Conservation (phyloP, 495 filamentous ascomycete genomes). For the Melanomma pulvis-pyrius region DNA sequence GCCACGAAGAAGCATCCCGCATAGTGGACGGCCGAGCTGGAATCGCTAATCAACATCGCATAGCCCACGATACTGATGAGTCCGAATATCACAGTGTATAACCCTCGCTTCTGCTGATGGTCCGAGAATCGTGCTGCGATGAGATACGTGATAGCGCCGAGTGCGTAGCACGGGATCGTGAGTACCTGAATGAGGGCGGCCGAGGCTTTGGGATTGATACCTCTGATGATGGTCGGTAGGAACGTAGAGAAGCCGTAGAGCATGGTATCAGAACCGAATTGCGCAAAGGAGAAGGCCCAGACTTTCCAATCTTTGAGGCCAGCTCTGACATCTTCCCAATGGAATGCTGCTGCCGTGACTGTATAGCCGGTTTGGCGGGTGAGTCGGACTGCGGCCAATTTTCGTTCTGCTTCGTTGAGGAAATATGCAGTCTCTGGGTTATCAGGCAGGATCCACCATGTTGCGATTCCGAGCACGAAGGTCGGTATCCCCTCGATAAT, state of each 20-base stretch:
- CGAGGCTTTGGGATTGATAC: conserved; percentile 61
- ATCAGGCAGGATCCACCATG: conserved; percentile 68
- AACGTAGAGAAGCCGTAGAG: conserved; percentile 79
- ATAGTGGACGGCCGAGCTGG: conserved; percentile 66
- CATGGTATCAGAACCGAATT: conserved; percentile 73
- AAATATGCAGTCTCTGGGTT: conserved; percentile 53
- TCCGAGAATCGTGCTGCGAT: conserved; percentile 64
- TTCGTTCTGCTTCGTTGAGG: conserved; percentile 39
- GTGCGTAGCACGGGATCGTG: conserved; percentile 75
- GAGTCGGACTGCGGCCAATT: conserved; percentile 29
- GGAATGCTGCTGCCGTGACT: conserved; percentile 61
- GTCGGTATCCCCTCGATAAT: conserved; percentile 76
- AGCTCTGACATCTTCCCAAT: conserved; percentile 56
- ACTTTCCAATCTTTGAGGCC: conserved; percentile 65
- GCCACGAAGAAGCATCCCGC: conserved; percentile 72
- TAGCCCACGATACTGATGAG: conserved; percentile 68
- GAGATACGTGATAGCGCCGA: conserved; percentile 70
- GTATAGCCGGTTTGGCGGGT: conserved; percentile 59
- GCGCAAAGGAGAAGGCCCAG: conserved; percentile 65
- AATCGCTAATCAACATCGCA: conserved; percentile 63
- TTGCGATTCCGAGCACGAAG: conserved; percentile 61
- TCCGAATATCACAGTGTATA: conserved; percentile 62
- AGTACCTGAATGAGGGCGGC: conserved; percentile 68
- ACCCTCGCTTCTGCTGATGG: conserved; percentile 59
- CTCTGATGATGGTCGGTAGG: conserved; percentile 75